Base-by-base conservation (phyloP, 345 rosid species). In the Luvunga scandens region DNA sequence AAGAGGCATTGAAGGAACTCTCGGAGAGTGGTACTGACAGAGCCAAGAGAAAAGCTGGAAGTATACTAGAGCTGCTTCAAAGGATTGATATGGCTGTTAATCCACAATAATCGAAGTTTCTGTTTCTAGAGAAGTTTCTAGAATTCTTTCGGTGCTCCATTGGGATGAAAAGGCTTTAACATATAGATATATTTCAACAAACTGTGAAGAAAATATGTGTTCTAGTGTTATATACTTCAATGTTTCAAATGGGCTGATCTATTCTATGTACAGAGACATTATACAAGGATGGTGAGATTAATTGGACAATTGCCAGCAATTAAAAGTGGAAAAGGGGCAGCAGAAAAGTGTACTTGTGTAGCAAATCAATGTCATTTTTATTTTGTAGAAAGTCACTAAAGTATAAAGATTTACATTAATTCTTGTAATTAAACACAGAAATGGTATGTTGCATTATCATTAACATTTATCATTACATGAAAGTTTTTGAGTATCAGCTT, bases 21-120 rank as follows among this genome's bases (percentile, higher is more conserved):
- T 83, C 86, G 2, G 98, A 96, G 39, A 94, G 77, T 71, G 99
- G 98, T 73, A 96, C 99, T 6, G 99, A 94, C 71, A 91, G 99
- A 75, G 99, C 99, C 59, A 96, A 92, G 89, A 88, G 99, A 82
- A 96, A 96, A 86, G 99, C 99, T 50, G 93, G 78, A 53, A 87
- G 88, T 53, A 82, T 96, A 77, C 69, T 96, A 75, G 98, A 94
- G 82, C 92, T 90, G 57, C 85, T 96, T 72, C 92, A 89, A 69
- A 88, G 83, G 36, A 76, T 80, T 2, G 97, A 91, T 48, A 71
- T 24, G 19, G 81, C 53, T 64, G 82, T 33, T 55, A 65, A 59
- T 72, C 78, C 67, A 27, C 27, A 69, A 25, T 30, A 42, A 38
- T 33, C 22, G 0, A 27, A 28, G 24, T 45, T 25, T 33, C 79